Base-by-base conservation (phyloP, 192 early-diverging fungal species). In the Gamsiella multidivaricata region DNA sequence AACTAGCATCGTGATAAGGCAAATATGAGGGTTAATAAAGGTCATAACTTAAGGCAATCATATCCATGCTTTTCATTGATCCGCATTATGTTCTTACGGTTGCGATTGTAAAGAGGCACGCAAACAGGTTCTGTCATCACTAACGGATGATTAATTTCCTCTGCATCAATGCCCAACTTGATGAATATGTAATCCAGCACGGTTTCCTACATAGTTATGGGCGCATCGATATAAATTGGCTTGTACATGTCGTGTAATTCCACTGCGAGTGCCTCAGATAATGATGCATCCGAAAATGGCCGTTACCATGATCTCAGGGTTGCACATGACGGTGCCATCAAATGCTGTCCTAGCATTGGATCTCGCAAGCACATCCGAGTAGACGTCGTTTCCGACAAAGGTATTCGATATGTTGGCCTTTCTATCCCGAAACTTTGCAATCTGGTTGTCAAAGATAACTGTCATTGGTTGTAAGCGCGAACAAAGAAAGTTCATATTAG, bases 51-150 rank as follows among this genome's bases (percentile, higher is more conserved):
- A n/a, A n/a, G n/a, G n/a, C n/a, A n/a, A 42, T 1, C 12, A 42
- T 42, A 42, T 18, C 11, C 0, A 15, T 3, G 11, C 12, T 3
- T 15, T 42, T 18, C 41, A 42, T 11, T 42, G 41, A 42, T 15
- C n/a, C n/a, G 34, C 2, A 14, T 32, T 49, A 7, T 17, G 15
- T 56, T 22, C 84, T 72, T 83, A 93, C 92, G 70, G 78, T 86
- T 91, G 49, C 96, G 89, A 46, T 88, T 91, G 49, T 92, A 87
- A 45, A 74, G 83, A 33, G 94, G 93, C 23, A 86, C 91, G 70
- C 93, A 96, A 5, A 87, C 83, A 0, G 95, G 84, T 58, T 97
- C 96, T 12, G 95, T 96, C 88, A 97, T 92, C 2, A 97, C 84
- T 50, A 97, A 79, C 3, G 95, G 94, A 72, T 96, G 93, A 29